Base-by-base conservation (phyloP, 139 green algal genomes). In the Limnomonas spitsbergensis region DNA sequence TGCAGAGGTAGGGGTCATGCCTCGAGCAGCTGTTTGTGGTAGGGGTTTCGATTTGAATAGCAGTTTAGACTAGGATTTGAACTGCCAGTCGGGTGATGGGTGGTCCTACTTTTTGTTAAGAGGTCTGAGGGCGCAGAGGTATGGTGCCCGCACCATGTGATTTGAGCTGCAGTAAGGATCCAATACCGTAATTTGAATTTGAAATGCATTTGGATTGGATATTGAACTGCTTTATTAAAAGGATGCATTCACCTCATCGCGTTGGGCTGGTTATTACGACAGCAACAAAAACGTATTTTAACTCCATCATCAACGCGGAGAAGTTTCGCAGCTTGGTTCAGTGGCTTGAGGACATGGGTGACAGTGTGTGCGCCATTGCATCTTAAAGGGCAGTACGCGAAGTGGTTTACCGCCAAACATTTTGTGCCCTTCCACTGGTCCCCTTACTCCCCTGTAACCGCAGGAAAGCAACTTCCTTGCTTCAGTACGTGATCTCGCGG, bases 401-500 rank as follows among this genome's bases (percentile, higher is more conserved):
- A 61, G 14, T 61, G 14, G 14, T 14, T 29, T 61, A 61, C 20
- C 47, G 14, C 47, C 14, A 14, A 61, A 61, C 47, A 61, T 14
- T 20, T 61, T 61, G 47, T 61, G 47, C 20, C 20, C 47, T 61
- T 61, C 47, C 20, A 29, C 27, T 93, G 78, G 75, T 87, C 40
- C 75, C 89, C 78, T 76, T 92, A 53, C 40, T 85, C 52, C 69
- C 2, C 6, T 66, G 81, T 24, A n/a, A 86, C n/a, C 20, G 36
- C 3, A 67, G 82, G 70, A 86, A 86, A 73, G 84, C 80, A 40
- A 72, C 83, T 52, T 54, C 78, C 6, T 75, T 81, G 66, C 75
- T 89, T 74, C 35, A 78, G 20, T 86, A 89, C 67, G 2, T 86
- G 53, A 75, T 86, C 3, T 14, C 70, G n/a, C 53, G 81, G 75